A percentile compares a stretch with the other conserved stretches of the same genome.
phyloP scores from a whole-genome alignment of 495 filamentous ascomycete genomes.

The Aspergillus bertholletiae region DNA sequence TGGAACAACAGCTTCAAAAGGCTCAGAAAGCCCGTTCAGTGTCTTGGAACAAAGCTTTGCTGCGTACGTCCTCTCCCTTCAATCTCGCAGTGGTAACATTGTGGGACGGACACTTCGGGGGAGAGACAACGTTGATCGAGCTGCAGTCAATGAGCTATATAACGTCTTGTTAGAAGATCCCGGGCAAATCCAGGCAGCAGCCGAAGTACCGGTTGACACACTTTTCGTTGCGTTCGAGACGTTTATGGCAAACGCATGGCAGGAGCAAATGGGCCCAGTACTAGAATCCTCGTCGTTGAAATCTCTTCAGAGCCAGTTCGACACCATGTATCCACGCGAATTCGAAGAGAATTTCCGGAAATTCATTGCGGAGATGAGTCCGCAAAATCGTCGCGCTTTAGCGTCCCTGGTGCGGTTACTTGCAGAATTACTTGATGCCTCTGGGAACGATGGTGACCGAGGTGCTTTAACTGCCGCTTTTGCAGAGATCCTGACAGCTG shows the following conservation, averaged over 20 bases:
- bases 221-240: slow-evolving; percentile 93
- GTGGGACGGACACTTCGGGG: slow-evolving; percentile 70
- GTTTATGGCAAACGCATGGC: slow-evolving; percentile 87
- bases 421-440: slow-evolving; percentile 87
- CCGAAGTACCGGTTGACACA: slow-evolving; percentile 79
- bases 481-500: slow-evolving; percentile 77
- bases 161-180: slow-evolving; percentile 81
- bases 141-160: slow-evolving; percentile 86
- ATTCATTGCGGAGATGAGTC: slow-evolving; percentile 74
- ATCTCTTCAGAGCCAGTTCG: slow-evolving; percentile 69
- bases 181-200: slow-evolving; percentile 65
- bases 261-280: slow-evolving; percentile 79
- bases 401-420: slow-evolving; percentile 80
- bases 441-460: slow-evolving; percentile 87
- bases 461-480: slow-evolving; percentile 89
- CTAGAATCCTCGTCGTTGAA: slow-evolving; percentile 62
- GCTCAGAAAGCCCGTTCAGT: slow-evolving; percentile 50
- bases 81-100: slow-evolving; percentile 79
- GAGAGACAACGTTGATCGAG: slow-evolving; percentile 68
- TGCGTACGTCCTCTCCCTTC: slow-evolving; percentile 77
- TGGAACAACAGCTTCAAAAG: slow-evolving; percentile 32
- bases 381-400: slow-evolving; percentile 89
- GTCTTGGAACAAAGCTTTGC: slow-evolving; percentile 83
- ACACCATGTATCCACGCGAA: slow-evolving; percentile 66
- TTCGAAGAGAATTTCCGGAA: slow-evolving; percentile 84